Conservation (phyloP, 202 grass and related monocot genomes). For the Saccharum hybrid region DNA sequence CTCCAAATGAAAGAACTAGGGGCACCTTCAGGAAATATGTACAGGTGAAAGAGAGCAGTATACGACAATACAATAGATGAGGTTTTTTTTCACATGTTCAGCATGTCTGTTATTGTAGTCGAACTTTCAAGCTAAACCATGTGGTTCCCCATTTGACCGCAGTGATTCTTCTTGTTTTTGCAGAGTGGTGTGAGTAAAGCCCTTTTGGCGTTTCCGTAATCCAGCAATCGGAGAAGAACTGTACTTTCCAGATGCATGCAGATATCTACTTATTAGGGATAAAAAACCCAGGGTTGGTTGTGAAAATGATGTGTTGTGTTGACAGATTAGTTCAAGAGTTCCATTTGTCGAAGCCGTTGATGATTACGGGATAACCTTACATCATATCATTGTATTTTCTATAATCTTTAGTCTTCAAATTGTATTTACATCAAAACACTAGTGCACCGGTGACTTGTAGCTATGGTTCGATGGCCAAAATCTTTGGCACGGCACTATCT, state of each 20-base stretch:
- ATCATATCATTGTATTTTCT: constrained; percentile 7
- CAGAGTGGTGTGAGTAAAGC: neutral
- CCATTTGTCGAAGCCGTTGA: neutral
- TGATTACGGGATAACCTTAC: neutral
- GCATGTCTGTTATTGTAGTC: neutral
- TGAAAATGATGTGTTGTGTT: constrained; percentile 23
- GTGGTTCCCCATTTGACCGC: neutral
- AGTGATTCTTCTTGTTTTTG: constrained; percentile 14
- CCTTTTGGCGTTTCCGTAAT: neutral
- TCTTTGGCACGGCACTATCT: too few relatives aligned
- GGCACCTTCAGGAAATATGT: neutral
- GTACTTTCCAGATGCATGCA: constrained; percentile 11
- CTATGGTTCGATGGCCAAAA: too few relatives aligned
- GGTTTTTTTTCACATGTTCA: neutral
- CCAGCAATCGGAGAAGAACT: too few relatives aligned
- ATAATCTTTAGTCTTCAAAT: neutral
- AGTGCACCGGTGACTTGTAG: neutral
- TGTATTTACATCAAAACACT: neutral
- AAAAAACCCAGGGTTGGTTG: neutral
- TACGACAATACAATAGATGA: neutral
- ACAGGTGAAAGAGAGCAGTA: neutral
- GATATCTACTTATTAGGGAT: constrained; percentile 1
- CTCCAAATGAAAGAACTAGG: constrained; percentile 14
- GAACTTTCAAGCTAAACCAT: constrained; percentile 27
- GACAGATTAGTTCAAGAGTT: constrained; percentile 14